These are phyloP conservation scores for Santalum album DNA, from an alignment of 164 flowering plant genomes.

Conservation along the genomic window DNA sequence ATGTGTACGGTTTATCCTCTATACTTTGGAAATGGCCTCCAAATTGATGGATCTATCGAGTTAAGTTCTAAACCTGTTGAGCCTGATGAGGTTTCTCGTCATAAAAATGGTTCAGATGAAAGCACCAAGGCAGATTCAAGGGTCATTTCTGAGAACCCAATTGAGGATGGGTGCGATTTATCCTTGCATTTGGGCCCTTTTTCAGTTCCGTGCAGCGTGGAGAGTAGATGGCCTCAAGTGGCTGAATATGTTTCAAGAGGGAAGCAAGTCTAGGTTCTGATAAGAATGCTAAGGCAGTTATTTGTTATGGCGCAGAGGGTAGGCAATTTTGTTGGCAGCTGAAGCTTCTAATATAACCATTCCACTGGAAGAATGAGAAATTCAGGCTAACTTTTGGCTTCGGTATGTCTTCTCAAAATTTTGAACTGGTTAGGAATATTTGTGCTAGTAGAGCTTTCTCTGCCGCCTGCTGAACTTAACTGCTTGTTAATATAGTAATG, in stretches of 20 bases:
- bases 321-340: slow-evolving; percentile 16
- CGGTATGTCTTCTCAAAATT: too few relatives aligned
- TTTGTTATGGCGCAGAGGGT: slow-evolving; percentile 5
- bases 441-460: too few relatives aligned
- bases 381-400: slow-evolving; percentile 1
- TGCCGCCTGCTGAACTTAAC: too few relatives aligned
- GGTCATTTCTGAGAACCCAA: neutral
- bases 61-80: neutral
- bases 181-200: slow-evolving; percentile 30
- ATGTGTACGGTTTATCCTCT: slow-evolving; percentile 16
- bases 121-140: neutral
- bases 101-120: slow-evolving; percentile 1
- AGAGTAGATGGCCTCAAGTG: neutral
- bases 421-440: too few relatives aligned
- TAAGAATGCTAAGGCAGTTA: slow-evolving; percentile 17
- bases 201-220: slow-evolving; percentile 5
- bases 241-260: slow-evolving; percentile 6
- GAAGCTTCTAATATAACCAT: slow-evolving; percentile 10
- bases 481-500: too few relatives aligned
- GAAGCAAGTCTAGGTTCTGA: slow-evolving; percentile 6
- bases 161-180: slow-evolving; percentile 19
- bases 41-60: slow-evolving; percentile 3
- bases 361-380: slow-evolving; percentile 8
- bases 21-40: slow-evolving; percentile 9
- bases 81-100: slow-evolving; percentile 3